Evolutionary conservation across 306 rosid genomes (phyloP).

Genomic region (Mucuna pruriens): DNA sequence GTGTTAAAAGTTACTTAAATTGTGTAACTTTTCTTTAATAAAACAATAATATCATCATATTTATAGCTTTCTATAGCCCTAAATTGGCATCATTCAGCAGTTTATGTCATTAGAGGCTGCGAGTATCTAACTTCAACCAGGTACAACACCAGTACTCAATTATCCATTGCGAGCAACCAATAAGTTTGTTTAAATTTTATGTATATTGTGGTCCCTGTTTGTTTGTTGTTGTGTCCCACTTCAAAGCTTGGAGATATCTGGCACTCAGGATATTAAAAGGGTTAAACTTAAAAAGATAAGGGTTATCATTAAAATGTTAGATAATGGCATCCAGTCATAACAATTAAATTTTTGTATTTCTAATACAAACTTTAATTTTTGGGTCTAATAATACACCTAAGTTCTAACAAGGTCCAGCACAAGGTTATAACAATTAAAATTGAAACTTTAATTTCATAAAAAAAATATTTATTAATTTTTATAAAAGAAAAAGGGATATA

Average conservation of each 20-base stretch:
- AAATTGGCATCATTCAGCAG: background rate
- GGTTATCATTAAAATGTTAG: no score
- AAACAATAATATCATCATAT: background rate
- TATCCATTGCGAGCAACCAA: background rate
- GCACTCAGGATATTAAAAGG: background rate
- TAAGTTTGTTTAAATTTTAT: background rate
- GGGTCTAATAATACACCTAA: background rate
- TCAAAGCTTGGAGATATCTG: background rate
- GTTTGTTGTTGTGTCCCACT: background rate
- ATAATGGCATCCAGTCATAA: background rate
- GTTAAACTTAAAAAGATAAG: no score
- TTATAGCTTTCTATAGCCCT: background rate
- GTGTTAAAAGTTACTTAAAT: background rate
- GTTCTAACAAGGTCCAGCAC: no score
- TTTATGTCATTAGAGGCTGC: background rate
- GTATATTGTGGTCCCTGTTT: background rate
- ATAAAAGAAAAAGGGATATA: no score
- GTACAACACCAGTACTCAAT: no score
- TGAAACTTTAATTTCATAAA: no score
- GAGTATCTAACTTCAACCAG: background rate
- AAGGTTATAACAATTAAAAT: no score
- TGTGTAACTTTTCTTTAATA: background rate
- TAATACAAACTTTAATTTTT: background rate
- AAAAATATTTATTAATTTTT: no score
- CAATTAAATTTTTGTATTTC: background rate